phyloP scores from a whole-genome alignment of 352 stramenopile genomes.

The Pythium phragmitis region DNA sequence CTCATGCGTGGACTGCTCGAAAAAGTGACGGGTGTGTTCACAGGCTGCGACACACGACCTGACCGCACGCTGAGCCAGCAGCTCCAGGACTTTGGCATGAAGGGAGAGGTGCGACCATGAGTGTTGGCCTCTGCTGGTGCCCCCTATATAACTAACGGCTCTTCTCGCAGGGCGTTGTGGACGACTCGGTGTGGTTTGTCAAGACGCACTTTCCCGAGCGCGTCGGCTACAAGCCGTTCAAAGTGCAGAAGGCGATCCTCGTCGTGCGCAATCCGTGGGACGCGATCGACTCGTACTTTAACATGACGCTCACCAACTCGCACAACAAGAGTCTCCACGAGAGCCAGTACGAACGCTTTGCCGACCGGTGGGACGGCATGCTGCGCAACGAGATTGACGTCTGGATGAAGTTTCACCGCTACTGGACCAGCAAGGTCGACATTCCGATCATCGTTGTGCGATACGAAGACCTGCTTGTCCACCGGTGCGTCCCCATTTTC shows the following conservation, averaged over 20 bases:
- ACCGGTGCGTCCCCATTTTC: conserved; percentile 39
- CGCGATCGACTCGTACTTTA: conserved; percentile 99
- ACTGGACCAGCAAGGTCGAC: conserved; percentile 88
- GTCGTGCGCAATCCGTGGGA: conserved; percentile 97
- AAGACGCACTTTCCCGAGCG: conserved; percentile 99
- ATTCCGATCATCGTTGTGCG: conserved; percentile 91
- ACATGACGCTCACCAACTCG: conserved; percentile 95
- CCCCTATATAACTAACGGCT: conserved; percentile 2
- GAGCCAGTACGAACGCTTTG: conserved; percentile 85
- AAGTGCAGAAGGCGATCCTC: conserved; percentile 78
- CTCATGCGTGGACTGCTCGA: conserved; percentile 96
- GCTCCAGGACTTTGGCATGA: conserved; percentile 88
- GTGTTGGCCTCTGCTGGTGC: too few relatives aligned
- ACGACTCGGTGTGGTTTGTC: conserved; percentile 95
- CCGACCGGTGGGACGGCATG: conserved; percentile 87
- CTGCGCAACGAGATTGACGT: conserved; percentile 90
- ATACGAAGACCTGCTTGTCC: conserved; percentile 90
- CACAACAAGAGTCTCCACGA: conserved; percentile 91
- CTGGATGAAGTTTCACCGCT: conserved; percentile 90
- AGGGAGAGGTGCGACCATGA: conserved; percentile 54
- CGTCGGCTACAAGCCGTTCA: conserved; percentile 86
- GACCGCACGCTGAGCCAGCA: conserved; percentile 92
- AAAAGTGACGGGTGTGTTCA: conserved; percentile 93
- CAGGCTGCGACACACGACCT: conserved; percentile 95
- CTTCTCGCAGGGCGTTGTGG: conserved; percentile 90